phyloP scores from a whole-genome alignment of 1,284 basidiomycete genomes.

The Vanrija humicola region DNA sequence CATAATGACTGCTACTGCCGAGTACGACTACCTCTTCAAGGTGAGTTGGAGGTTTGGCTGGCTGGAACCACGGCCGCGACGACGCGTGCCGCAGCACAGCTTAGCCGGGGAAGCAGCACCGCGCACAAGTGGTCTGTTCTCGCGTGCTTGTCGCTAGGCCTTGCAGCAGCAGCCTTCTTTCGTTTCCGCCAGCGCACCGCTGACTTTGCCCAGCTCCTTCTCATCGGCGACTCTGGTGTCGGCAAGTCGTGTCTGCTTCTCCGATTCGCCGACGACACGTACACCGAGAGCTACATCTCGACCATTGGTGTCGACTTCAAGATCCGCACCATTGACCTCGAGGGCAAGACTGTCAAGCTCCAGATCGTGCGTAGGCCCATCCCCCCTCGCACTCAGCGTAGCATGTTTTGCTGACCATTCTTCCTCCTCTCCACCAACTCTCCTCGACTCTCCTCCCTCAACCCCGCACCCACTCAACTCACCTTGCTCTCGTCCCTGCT shows the following conservation, averaged over 20 bases:
- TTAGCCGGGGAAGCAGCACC: no score
- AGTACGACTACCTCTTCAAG: constrained; percentile 98
- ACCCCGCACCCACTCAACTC: background rate
- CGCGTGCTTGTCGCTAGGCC: background rate
- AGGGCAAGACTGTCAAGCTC: constrained; percentile 98
- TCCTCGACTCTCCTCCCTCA: constrained; percentile 2
- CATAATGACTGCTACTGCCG: constrained; percentile 58
- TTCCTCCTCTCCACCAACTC: constrained; percentile 10
- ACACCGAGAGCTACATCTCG: constrained; percentile 98
- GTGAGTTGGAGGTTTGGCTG: constrained; percentile 19
- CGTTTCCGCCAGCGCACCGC: background rate
- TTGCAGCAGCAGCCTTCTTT: background rate
- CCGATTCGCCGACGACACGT: constrained; percentile 98
- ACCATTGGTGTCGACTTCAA: constrained; percentile 99
- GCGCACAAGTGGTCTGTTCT: background rate
- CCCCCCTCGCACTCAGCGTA: constrained; percentile 27
- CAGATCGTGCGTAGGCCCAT: constrained; percentile 75
- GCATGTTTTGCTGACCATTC: constrained; percentile 21
- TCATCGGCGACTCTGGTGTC: constrained; percentile 81
- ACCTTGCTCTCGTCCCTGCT: background rate
- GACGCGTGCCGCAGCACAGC: no score
- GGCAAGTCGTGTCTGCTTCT: constrained; percentile 96
- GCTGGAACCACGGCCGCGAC: no score
- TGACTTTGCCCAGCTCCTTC: constrained; percentile 55
- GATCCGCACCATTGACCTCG: constrained; percentile 98